A percentile compares a stretch with the other conserved stretches of the same genome.
phyloP scores from a whole-genome alignment of 371 early-diverging fungal genomes.

The Syncephalastrum sp. region DNA sequence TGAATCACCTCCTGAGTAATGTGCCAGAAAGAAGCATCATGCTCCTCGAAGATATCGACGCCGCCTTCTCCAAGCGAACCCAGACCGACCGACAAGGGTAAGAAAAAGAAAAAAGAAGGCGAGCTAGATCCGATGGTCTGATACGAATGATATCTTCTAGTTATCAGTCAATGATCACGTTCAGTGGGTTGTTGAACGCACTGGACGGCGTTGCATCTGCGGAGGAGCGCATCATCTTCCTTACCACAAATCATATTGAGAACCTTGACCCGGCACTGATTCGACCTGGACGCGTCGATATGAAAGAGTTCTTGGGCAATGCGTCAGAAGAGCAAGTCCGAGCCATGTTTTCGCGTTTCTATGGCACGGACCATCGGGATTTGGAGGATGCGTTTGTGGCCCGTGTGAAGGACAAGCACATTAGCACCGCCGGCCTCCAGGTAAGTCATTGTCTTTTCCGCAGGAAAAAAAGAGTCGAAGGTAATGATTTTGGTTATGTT shows the following conservation, averaged over 20 bases:
- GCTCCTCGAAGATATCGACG: constrained; percentile 99
- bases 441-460: not conserved
- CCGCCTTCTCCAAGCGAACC: constrained; percentile 85
- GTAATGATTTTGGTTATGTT: no score
- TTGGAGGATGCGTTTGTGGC: constrained; percentile 76
- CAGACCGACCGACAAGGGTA: constrained; percentile 64
- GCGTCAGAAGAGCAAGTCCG: constrained; percentile 77
- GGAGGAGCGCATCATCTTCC: constrained; percentile 96
- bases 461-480: no score
- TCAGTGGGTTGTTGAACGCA: constrained; percentile 98
- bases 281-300: constrained; percentile 98
- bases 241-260: constrained; percentile 99
- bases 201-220: constrained; percentile 98
- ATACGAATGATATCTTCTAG: not conserved
- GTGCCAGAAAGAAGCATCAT: constrained; percentile 95
- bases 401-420: constrained; percentile 41
- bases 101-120: constrained; percentile 5
- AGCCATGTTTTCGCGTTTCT: constrained; percentile 89
- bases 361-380: constrained; percentile 49
- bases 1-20: constrained; percentile 91
- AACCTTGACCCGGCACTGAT: constrained; percentile 96
- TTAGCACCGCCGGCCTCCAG: constrained; percentile 84
- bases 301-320: constrained; percentile 88
- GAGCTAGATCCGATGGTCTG: not conserved
- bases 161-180: constrained; percentile 95